These are phyloP conservation scores for Cutaneotrichosporon dermatis DNA, from an alignment of 1,284 basidiomycete genomes.

Conservation along the genomic window DNA sequence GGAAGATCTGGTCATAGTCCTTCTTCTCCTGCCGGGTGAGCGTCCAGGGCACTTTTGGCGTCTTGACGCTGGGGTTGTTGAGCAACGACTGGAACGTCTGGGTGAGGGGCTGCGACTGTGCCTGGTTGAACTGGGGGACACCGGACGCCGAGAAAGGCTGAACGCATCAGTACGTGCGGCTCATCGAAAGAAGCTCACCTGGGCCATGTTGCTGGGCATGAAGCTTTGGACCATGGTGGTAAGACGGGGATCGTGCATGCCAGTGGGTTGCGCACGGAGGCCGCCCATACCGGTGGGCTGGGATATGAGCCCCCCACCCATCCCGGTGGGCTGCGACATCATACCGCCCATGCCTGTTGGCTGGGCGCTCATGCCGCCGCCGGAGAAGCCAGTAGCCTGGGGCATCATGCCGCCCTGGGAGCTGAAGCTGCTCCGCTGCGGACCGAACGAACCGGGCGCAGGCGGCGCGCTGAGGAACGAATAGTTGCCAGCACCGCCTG, in stretches of 20 bases:
- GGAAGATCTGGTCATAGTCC: slow-evolving; percentile 93
- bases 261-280: slow-evolving; percentile 39
- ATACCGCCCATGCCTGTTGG: slow-evolving; percentile 34
- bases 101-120: slow-evolving; percentile 52
- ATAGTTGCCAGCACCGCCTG: slow-evolving; percentile 26
- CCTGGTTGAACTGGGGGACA: slow-evolving; percentile 58
- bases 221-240: slow-evolving; percentile 81
- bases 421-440: slow-evolving; percentile 27
- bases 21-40: slow-evolving; percentile 89
- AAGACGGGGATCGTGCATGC: slow-evolving; percentile 65
- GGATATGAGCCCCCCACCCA: slow-evolving; percentile 56
- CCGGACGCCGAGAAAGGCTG: slow-evolving; percentile 41
- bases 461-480: slow-evolving; percentile 48
- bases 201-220: slow-evolving; percentile 58
- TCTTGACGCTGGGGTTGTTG: slow-evolving; percentile 62
- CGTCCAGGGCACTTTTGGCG: slow-evolving; percentile 81
- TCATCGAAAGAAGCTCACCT: slow-evolving; percentile 28
- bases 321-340: slow-evolving; percentile 52
- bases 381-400: slow-evolving; percentile 28
- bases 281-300: slow-evolving; percentile 65
- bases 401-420: slow-evolving; percentile 25
- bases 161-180: no score
- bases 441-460: slow-evolving; percentile 22
- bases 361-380: slow-evolving; percentile 35
- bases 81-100: slow-evolving; percentile 54